Base-by-base conservation (phyloP, 1,284 basidiomycete genomes). In the Ceratobasidium theobromae region DNA sequence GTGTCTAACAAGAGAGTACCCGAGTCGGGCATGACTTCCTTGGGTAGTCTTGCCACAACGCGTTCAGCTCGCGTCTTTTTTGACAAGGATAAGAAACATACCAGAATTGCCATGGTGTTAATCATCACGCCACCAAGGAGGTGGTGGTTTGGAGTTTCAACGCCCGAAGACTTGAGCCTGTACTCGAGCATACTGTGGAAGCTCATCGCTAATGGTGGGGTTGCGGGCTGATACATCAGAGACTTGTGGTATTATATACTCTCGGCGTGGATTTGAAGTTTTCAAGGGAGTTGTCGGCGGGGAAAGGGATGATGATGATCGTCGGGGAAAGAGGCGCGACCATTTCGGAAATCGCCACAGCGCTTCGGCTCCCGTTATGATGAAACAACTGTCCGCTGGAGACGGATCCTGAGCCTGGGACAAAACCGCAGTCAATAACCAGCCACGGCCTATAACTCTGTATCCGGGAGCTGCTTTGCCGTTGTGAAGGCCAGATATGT, bases 31-130 rank as follows among this genome's bases (percentile, higher is more conserved):
- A 28, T 51, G 46, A 8, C 14, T 18, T 5, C 58, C 58, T 12
- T 28, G 32, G 18, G 35, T 21, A 12, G 30, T 18, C 55, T 62
- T 27, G 11, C 6, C 18, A 14, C 6, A 28, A 23, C 33, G 18
- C 32, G 14, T 23, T 51, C 14, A 62, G 46, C 46, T 6, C 8
- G 12, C 9, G 23, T 40, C 18, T 1, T 40, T 21, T 18, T 12
- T 21, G 9, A 14, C 5, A 11, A 30, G 9, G 11, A 4, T 21
- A 9, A n/a, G 35, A 8, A n/a, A 51, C 58, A 27, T 51, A 62
- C 58, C n/a, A 62, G 25, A 8, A 51, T 21, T 28, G 58, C 32
- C 58, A 62, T 62, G n/a, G 58, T 30, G n/a, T 40, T 51, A 33
- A 62, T 41, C 5, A 62, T 51, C n/a, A 35, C 30, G 6, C 33